A percentile compares a stretch with the other conserved stretches of the same genome.
Conservation (phyloP, 768 basidiomycete species). For the Candolleomyces eurysporus region DNA sequence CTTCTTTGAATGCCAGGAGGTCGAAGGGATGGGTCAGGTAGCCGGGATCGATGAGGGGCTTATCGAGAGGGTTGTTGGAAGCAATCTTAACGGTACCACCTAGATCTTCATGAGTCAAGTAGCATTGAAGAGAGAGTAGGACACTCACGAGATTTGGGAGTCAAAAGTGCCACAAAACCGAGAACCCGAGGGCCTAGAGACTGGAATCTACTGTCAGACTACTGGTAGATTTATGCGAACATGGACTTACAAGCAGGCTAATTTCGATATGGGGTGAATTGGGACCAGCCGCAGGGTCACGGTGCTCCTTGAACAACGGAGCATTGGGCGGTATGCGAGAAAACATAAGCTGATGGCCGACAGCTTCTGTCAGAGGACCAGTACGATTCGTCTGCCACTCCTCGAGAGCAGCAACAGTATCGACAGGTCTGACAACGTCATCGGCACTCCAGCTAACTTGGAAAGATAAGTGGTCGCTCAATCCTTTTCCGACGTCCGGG, state of each 20-base stretch:
- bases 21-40: slow-evolving; percentile 20
- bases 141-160: not conserved
- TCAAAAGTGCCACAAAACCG: not conserved
- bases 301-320: not conserved
- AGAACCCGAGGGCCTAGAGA: not conserved
- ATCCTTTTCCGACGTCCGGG: slow-evolving; percentile 27
- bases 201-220: not conserved
- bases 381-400: slow-evolving; percentile 18
- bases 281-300: slow-evolving; percentile 12
- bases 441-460: not conserved
- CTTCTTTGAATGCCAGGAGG: slow-evolving; percentile 18
- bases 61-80: slow-evolving; percentile 16
- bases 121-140: not conserved
- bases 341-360: slow-evolving; percentile 10
- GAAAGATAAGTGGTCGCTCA: slow-evolving; percentile 14
- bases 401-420: not conserved
- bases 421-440: not conserved
- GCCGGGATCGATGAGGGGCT: slow-evolving; percentile 22
- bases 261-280: slow-evolving; percentile 13
- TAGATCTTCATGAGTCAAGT: not conserved
- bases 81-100: slow-evolving; percentile 9
- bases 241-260: slow-evolving; percentile 1
- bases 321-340: slow-evolving; percentile 6
- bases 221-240: not conserved
- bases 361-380: slow-evolving; percentile 18